Conservation (phyloP, 768 basidiomycete genomes). For the Auriscalpium vulgare region DNA sequence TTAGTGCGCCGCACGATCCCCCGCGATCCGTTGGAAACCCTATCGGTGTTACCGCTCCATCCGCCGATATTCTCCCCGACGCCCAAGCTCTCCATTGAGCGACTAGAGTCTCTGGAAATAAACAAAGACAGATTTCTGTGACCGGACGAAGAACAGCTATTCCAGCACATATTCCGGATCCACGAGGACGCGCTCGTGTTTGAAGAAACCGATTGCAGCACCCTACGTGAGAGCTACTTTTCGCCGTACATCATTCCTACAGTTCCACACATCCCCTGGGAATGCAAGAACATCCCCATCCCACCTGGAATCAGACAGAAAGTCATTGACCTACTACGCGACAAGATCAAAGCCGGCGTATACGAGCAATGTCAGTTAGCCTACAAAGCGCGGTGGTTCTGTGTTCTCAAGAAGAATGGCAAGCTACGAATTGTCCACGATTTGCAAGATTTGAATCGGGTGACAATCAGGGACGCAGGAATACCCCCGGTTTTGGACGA, state of each 20-base stretch:
- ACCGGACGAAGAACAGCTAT: background rate
- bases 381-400: constrained; percentile 34
- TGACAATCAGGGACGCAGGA: background rate
- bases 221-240: background rate
- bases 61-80: background rate
- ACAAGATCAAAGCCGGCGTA: background rate
- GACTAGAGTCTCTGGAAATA: background rate
- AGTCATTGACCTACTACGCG: background rate
- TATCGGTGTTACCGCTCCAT: background rate
- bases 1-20: background rate
- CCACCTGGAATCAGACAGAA: background rate
- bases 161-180: background rate
- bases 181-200: background rate
- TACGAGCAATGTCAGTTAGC: constrained; percentile 33
- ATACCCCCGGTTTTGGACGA: constrained; percentile 11
- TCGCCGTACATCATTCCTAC: background rate
- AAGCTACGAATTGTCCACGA: constrained; percentile 19
- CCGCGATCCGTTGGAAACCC: background rate
- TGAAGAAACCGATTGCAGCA: background rate
- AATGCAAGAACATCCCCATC: background rate
- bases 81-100: background rate
- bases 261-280: background rate
- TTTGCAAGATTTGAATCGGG: constrained; percentile 18
- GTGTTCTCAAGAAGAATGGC: constrained; percentile 24
- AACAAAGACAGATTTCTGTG: background rate